Base-by-base conservation (phyloP, 2,329 filamentous ascomycete species). In the Alternaria triticimaculans region DNA sequence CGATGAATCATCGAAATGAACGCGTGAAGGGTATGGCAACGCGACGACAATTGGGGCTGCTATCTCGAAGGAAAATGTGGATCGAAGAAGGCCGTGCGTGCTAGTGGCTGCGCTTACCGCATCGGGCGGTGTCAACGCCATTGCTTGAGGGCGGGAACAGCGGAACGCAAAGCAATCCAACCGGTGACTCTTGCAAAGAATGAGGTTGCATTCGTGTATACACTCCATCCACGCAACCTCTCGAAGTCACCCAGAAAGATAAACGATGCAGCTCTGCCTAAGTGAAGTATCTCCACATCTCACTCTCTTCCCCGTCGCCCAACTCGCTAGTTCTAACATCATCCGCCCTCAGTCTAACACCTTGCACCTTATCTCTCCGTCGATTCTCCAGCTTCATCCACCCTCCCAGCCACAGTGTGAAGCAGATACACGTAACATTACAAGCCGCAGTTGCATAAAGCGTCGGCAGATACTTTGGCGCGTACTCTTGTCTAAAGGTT, bases 391-490 rank as follows among this genome's bases (percentile, higher is more conserved):
- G 56, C 28, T 82, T 81, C 82, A 85, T 85, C 81, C 82, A 85
- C 2, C 79, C 5, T 0, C 82, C 82, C 41, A 85, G 58, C 15
- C 72, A 73, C 4, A 81, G 63, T 0, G 79, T 80, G 41, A 80
- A 80, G 2, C 72, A 49, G 37, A 85, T 84, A 56, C 80, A 83
- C 0, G 80, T 76, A 1, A 75, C 78, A 68, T 84, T 84, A 63
- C 83, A 81, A 20, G 73, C 75, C 18, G 76, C 78, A 1, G 82
- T 86, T 1, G 78, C 81, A 7, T 82, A 80, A 7, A 86, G 70
- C 1, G 83, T 85, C 0, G 84, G 84, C 1, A 82, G 75, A 63
- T 86, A 86, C 57, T 81, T 80, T 0, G 85, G 85, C 2, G 84
- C 84, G 66, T 84, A 85, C 55, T 82, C 79, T 0, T 79, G 80